phyloP scores from a whole-genome alignment of 2,329 filamentous ascomycete genomes.

The Teratosphaeria epicoccoides region DNA sequence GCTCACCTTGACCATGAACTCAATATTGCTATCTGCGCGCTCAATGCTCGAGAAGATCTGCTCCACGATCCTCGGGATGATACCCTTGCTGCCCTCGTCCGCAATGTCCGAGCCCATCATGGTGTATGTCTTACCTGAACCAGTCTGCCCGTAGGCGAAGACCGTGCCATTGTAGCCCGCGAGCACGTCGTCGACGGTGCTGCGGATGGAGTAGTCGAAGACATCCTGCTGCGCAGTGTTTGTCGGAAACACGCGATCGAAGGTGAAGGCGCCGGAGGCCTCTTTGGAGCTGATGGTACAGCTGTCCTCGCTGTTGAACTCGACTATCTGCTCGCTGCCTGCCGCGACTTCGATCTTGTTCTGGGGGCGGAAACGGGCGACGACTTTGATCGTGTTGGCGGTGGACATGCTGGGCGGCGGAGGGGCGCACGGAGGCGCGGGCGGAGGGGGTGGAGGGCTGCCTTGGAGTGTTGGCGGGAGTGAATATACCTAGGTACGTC shows the following conservation, averaged over 20 bases:
- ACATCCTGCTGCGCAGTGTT: slow-evolving; percentile 80
- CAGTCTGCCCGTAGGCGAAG: slow-evolving; percentile 96
- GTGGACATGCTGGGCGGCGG: slow-evolving; percentile 3
- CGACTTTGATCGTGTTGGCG: slow-evolving; percentile 50
- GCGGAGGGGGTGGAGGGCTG: not conserved
- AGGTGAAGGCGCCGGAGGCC: slow-evolving; percentile 73
- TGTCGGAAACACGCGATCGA: slow-evolving; percentile 97
- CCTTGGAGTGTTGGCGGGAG: not conserved
- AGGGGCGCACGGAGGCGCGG: not conserved
- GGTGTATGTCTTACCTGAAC: slow-evolving; percentile 96
- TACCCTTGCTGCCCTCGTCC: slow-evolving; percentile 75
- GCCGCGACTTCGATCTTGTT: slow-evolving; percentile 87
- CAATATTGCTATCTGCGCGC: slow-evolving; percentile 81
- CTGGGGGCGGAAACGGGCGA: slow-evolving; percentile 94
- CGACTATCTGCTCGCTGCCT: slow-evolving; percentile 84
- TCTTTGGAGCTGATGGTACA: slow-evolving; percentile 81
- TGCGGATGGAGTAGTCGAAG: slow-evolving; percentile 94
- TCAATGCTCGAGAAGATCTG: slow-evolving; percentile 96
- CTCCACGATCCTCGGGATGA: slow-evolving; percentile 93
- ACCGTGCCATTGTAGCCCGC: slow-evolving; percentile 99
- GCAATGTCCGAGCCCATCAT: slow-evolving; percentile 98
- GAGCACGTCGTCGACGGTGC: slow-evolving; percentile 93
- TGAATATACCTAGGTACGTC: no score
- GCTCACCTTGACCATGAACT: slow-evolving; percentile 96
- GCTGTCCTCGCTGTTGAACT: slow-evolving; percentile 80